Conservation (phyloP, 2,329 filamentous ascomycete species). For the Xylaria sp. region DNA sequence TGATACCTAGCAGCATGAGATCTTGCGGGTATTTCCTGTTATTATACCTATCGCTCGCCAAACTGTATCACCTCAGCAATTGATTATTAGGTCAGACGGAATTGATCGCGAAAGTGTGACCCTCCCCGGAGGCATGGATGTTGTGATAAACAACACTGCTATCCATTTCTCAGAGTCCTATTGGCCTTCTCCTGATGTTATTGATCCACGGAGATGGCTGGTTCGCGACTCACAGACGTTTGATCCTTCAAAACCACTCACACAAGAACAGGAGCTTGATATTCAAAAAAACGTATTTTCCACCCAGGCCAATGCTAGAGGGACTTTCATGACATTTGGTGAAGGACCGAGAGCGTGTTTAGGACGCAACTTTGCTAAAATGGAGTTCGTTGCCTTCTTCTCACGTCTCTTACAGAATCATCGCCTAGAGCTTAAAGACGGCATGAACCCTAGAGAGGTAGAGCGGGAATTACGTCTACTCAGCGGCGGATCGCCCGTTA, state of each 20-base stretch:
- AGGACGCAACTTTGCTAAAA: constrained; percentile 29
- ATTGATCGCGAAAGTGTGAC: not conserved
- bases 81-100: not conserved
- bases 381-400: constrained; percentile 28
- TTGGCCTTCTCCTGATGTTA: constrained; percentile 21
- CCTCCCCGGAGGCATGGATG: constrained; percentile 17
- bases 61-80: constrained; percentile 6
- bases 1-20: constrained; percentile 14
- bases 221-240: constrained; percentile 8
- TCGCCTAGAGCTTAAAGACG: not conserved
- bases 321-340: constrained; percentile 27
- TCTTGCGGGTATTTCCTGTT: constrained; percentile 20
- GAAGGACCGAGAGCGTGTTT: constrained; percentile 26
- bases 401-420: constrained; percentile 8
- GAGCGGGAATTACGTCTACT: constrained; percentile 17
- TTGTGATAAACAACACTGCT: constrained; percentile 24
- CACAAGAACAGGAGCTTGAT: constrained; percentile 12
- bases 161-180: constrained; percentile 23
- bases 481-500: constrained; percentile 18
- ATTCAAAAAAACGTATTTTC: constrained; percentile 9
- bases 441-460: not conserved
- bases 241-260: constrained; percentile 8
- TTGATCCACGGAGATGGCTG: constrained; percentile 23
- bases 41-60: constrained; percentile 24
- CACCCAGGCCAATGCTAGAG: constrained; percentile 3